Evolutionary conservation across 805 yeast genomes (phyloP).

Genomic region (Sungouiella blattae): DNA sequence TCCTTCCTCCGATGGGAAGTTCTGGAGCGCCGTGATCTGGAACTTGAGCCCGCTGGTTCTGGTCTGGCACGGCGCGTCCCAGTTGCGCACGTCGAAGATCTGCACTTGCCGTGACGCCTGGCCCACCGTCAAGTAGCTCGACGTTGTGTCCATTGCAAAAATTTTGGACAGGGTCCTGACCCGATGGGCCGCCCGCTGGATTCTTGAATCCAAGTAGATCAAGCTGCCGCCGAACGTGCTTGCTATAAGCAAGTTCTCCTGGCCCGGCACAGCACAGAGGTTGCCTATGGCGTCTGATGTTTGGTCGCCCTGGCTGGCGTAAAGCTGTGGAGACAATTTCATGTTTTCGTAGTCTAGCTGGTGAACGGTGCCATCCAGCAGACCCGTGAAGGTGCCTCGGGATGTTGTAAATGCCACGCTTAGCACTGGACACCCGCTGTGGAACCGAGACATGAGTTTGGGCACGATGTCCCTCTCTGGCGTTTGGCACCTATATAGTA

Average conservation of each 20-base stretch:
- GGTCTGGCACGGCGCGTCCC: constrained; percentile 42
- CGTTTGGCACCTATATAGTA: constrained; percentile 9
- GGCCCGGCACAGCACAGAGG: constrained; percentile 7
- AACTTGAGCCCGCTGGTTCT: constrained; percentile 65
- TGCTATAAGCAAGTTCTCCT: constrained; percentile 15
- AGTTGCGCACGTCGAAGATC: constrained; percentile 53
- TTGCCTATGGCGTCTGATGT: constrained; percentile 16
- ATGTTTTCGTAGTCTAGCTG: constrained; percentile 49
- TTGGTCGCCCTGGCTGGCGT: not conserved
- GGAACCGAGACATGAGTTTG: constrained; percentile 4
- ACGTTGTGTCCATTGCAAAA: constrained; percentile 57
- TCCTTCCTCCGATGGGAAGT: constrained; percentile 53
- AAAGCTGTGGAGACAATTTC: constrained; percentile 5
- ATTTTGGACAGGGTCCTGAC: constrained; percentile 47
- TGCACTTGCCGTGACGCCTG: constrained; percentile 51
- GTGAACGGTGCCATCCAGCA: constrained; percentile 52
- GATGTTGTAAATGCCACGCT: constrained; percentile 24
- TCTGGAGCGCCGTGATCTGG: constrained; percentile 55
- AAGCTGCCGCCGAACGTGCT: constrained; percentile 10
- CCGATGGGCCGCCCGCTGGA: constrained; percentile 5
- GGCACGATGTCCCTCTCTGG: not conserved
- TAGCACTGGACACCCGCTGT: constrained; percentile 20
- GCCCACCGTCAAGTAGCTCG: constrained; percentile 47
- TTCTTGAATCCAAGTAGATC: constrained; percentile 11
- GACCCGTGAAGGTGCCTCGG: constrained; percentile 43